Evolutionary conservation across 2,329 filamentous ascomycete genomes (phyloP), one percentile per base, ranked within the genome.

Genomic region (Colletotrichum caudatum): DNA sequence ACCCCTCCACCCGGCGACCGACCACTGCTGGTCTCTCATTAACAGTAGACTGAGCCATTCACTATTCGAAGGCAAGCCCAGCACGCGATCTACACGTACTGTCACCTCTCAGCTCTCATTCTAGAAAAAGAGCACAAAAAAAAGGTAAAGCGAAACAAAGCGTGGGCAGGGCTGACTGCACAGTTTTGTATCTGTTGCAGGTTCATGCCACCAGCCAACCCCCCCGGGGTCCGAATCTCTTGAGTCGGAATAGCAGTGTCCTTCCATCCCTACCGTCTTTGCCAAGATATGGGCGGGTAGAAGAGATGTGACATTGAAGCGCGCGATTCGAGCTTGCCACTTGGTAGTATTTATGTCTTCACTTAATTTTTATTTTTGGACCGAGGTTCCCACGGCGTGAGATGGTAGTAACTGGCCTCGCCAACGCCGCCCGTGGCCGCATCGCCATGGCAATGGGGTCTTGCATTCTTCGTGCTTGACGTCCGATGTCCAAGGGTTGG

Each of bases 111-210:
- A 60, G 35, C 26, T 29, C 26, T 29, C 26, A 29, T 33, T 58
- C 33, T 26, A 39, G 44, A 35, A 12, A 3, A 23, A 51, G 37
- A 60, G 48, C 0, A 8, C 6, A 2, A 37, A 51, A 44, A 61
- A 35, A 9, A 44, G 51, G 23, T 57, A 39, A 56, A 64, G 53
- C 69, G 69, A 72, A 72, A 72, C 66, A 23, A 48, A 12, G 54
- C 44, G 64, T 64, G 65, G 61, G 69, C 60, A 65, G 46, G 64
- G 69, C 66, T 61, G 46, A 65, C 66, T 64, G 54, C 60, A 8
- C 58, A 68, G 18, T 70, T 69, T 69, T 60, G 69, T 35, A 72
- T 71, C 66, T 71, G 70, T 72, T 67, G 51, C 70, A 72, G 66
- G 56, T 57, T 72, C n/a, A 23, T 57, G 61, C 60, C 70, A 58